phyloP scores from a whole-genome alignment of 23 red algal species.

The Gracilaria caudata region DNA sequence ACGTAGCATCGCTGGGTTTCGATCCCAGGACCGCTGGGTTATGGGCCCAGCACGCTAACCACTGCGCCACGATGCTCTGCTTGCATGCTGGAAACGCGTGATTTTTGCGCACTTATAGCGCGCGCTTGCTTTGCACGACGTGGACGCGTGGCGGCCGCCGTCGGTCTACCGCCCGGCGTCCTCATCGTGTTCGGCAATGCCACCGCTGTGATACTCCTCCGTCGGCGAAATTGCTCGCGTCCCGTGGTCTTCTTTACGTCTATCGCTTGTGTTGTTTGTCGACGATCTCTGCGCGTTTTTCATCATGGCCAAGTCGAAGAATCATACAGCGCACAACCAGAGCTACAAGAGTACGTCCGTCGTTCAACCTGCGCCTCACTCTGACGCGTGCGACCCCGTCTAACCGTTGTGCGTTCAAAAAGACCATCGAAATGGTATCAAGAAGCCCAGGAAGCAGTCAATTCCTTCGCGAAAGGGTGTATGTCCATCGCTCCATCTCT shows the following conservation, averaged over 20 bases:
- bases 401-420: background rate
- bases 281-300: background rate
- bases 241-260: background rate
- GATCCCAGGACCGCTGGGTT: conserved; percentile 84
- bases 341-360: conserved; percentile 66
- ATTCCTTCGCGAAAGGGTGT: conserved; percentile 76
- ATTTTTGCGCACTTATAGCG: background rate
- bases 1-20: conserved; percentile 83
- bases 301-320: conserved; percentile 97
- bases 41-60: conserved; percentile 84
- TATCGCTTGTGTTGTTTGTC: background rate
- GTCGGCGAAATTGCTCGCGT: background rate
- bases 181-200: background rate
- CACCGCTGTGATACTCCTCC: background rate
- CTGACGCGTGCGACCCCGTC: background rate
- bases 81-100: background rate
- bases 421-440: conserved; percentile 95
- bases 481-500: conserved; percentile 11
- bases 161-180: background rate
- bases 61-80: conserved; percentile 74
- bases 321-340: conserved; percentile 96
- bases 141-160: conserved; percentile 17
- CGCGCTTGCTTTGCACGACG: background rate
- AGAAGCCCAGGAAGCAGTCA: conserved; percentile 73
- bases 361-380: background rate